Evolutionary conservation across 441 rosid species (phyloP), one percentile per base, ranked within the genome.

Genomic region (Pelargonium myrrhifolium): DNA sequence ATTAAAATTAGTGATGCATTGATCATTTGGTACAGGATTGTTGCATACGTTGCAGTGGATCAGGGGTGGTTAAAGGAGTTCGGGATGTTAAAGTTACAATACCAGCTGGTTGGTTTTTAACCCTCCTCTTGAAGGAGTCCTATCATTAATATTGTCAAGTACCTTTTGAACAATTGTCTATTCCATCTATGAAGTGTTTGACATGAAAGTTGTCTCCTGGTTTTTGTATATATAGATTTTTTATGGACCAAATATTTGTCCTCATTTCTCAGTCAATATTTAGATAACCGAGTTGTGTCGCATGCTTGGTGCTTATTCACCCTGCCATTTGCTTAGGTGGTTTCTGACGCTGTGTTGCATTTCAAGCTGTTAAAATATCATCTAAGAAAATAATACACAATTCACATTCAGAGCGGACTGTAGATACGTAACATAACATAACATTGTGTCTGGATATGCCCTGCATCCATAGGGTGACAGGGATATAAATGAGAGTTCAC

Each of bases 11-110:
- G 3, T 64, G 45, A 61, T 70, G 63, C 64, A 70, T 56, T 74
- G 35, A 55, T 28, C 59, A 43, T 78, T 59, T 80, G 76, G 61
- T 74, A 18, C 79, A 93, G 97, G 97, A 85, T 66, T 68, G 76
- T 74, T 93, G 98, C 71, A 65, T 65, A 76, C 74, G 82, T 61
- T 93, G 98, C 66, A 72, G 72, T 80, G 98, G 98, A 63, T 83
- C 93, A 14, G 97, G 96, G 68, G 81, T 85, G 65, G 83, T 85
- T 78, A 88, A 86, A 76, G 96, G 95, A 73, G 78, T 79, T 70
- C 90, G 82, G 73, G 84, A 89, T 51, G 87, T 90, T 69, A 75
- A 83, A 79, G 85, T 93, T 68, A 83, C 80, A 59, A 84, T 93
- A 68, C 98, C 96, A 65, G 88, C 85, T 71, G 98, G 98, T 93